Evolutionary conservation across 2,329 filamentous ascomycete genomes (phyloP).

Genomic region (Aspergillus arachidicola): DNA sequence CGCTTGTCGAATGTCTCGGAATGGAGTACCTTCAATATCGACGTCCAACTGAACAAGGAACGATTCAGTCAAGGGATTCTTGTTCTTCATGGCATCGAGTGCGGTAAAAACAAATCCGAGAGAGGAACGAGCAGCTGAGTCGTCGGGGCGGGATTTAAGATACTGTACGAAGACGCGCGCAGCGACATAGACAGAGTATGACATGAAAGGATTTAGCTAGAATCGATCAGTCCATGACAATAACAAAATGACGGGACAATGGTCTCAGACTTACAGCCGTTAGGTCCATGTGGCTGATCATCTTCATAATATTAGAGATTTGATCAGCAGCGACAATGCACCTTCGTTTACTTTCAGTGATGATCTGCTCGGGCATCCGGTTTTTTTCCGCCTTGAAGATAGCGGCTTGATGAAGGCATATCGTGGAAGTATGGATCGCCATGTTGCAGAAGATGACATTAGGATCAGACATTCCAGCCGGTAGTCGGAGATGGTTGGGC

Average conservation of each 20-base stretch:
- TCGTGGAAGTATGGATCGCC: slow-evolving; percentile 94
- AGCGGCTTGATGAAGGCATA: slow-evolving; percentile 96
- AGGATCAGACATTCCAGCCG: slow-evolving; percentile 71
- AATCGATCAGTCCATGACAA: slow-evolving; percentile 16
- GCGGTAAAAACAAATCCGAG: slow-evolving; percentile 88
- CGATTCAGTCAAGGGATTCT: slow-evolving; percentile 89
- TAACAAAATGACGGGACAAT: slow-evolving; percentile 5
- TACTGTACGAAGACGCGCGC: slow-evolving; percentile 95
- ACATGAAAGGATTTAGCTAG: slow-evolving; percentile 93
- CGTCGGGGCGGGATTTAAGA: slow-evolving; percentile 88
- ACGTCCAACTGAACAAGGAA: slow-evolving; percentile 93
- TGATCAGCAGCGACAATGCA: slow-evolving; percentile 93
- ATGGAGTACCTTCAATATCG: slow-evolving; percentile 69
- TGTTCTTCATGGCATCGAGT: slow-evolving; percentile 84
- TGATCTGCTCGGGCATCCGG: slow-evolving; percentile 72
- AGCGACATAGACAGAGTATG: slow-evolving; percentile 94
- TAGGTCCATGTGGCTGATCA: slow-evolving; percentile 88
- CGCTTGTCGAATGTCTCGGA: slow-evolving; percentile 27
- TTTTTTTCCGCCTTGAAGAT: slow-evolving; percentile 97
- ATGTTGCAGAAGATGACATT: slow-evolving; percentile 95
- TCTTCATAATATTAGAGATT: slow-evolving; percentile 92
- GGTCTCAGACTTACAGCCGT: slow-evolving; percentile 63
- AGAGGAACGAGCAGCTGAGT: slow-evolving; percentile 74
- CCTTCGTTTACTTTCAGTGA: slow-evolving; percentile 86
- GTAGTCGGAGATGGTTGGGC: slow-evolving; percentile 78